Evolutionary conservation across 108 stramenopile species (phyloP).

Genomic region (Cyclotella kingstonii): DNA sequence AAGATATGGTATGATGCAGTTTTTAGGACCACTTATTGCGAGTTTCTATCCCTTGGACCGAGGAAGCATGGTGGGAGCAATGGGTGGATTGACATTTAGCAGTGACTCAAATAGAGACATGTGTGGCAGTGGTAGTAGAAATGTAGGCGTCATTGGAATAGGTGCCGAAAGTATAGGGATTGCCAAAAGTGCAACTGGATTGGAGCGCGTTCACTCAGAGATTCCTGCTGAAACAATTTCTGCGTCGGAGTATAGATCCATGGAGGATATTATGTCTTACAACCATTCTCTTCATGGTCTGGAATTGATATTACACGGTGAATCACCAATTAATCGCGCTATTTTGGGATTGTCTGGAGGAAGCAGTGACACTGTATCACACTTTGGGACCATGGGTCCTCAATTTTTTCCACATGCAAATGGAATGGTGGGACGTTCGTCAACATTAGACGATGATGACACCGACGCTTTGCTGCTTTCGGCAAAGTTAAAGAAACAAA

Average conservation of each 20-base stretch:
- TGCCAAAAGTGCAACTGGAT: constrained; percentile 35
- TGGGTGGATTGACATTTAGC: constrained; percentile 37
- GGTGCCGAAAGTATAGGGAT: constrained; percentile 35
- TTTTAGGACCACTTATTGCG: constrained; percentile 82
- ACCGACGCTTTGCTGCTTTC: constrained; percentile 33
- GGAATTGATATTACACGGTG: constrained; percentile 40
- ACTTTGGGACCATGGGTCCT: constrained; percentile 61
- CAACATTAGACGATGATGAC: constrained; percentile 44
- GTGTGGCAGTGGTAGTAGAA: background rate
- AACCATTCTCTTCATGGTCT: constrained; percentile 44
- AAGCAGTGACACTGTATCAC: constrained; percentile 25
- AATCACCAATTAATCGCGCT: constrained; percentile 24
- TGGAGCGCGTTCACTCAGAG: constrained; percentile 9
- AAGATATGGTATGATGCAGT: constrained; percentile 89
- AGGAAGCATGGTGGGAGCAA: constrained; percentile 43
- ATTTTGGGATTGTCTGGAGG: constrained; percentile 22
- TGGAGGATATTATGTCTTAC: constrained; percentile 32
- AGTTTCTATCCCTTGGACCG: constrained; percentile 79
- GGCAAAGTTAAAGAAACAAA: constrained; percentile 22
- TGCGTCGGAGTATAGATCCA: background rate
- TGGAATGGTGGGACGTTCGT: constrained; percentile 68
- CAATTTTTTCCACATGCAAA: constrained; percentile 89
- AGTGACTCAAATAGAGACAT: no score
- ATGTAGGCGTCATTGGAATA: constrained; percentile 26
- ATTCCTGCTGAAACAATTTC: no score